Conservation (phyloP, 2,329 filamentous ascomycete species). For the Aspergillus spinulosporus region DNA sequence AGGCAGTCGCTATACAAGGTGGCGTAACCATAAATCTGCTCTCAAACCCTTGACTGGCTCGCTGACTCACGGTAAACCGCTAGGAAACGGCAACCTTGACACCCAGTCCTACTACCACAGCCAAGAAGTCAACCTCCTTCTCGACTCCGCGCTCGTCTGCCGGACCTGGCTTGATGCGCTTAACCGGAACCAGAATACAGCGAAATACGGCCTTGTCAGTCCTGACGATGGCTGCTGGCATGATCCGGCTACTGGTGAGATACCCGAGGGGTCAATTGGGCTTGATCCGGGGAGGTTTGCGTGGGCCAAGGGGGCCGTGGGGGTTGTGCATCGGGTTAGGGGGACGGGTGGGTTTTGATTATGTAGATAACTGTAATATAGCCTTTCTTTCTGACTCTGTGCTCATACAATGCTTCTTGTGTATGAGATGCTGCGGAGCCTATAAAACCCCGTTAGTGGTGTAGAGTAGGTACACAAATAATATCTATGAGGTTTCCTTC, state of each 20-base stretch:
- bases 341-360: constrained; percentile 56
- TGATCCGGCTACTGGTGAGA: constrained; percentile 49
- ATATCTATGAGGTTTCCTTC: too few species aligned
- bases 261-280: constrained; percentile 54
- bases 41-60: not conserved
- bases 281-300: constrained; percentile 57
- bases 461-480: too few species aligned
- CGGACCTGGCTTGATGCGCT: constrained; percentile 62
- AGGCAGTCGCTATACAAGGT: constrained; percentile 66
- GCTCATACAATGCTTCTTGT: too few species aligned
- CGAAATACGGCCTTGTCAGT: constrained; percentile 56
- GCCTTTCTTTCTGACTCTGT: too few species aligned
- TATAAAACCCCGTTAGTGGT: too few species aligned
- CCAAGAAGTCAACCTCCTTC: constrained; percentile 75
- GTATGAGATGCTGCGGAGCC: too few species aligned
- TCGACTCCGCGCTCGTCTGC: constrained; percentile 66
- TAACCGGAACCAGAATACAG: constrained; percentile 67
- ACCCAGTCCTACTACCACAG: constrained; percentile 78
- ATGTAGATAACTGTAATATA: not conserved
- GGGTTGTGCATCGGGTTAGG: constrained; percentile 59
- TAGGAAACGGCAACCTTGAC: constrained; percentile 73
- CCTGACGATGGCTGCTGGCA: constrained; percentile 63
- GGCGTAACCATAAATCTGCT: not conserved
- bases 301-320: constrained; percentile 60
- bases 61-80: not conserved